phyloP scores from a whole-genome alignment of 1,139 yeast species.

The Kurtzmaniella quercitrusa region DNA sequence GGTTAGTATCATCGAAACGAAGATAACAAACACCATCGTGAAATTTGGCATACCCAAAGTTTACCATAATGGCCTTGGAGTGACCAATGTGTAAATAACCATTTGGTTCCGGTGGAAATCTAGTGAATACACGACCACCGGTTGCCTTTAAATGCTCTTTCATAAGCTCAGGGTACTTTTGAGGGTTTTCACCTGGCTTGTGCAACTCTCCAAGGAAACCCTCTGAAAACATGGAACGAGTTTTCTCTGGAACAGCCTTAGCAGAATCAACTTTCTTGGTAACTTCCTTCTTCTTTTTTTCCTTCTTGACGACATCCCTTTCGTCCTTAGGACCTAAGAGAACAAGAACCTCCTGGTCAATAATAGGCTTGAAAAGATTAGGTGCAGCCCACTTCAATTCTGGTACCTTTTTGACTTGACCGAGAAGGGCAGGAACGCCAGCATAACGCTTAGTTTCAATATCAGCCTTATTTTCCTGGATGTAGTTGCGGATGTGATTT shows the following conservation, averaged over 20 bases:
- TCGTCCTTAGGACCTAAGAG: slow-evolving; percentile 94
- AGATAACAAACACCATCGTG: slow-evolving; percentile 84
- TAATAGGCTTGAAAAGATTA: slow-evolving; percentile 74
- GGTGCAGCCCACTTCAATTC: slow-evolving; percentile 92
- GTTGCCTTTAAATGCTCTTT: slow-evolving; percentile 74
- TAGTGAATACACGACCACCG: slow-evolving; percentile 78
- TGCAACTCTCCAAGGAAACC: slow-evolving; percentile 96
- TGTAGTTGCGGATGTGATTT: slow-evolving; percentile 52
- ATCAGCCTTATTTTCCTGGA: slow-evolving; percentile 53
- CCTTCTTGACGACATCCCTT: slow-evolving; percentile 80
- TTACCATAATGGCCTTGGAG: slow-evolving; percentile 95
- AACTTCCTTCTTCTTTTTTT: slow-evolving; percentile 48
- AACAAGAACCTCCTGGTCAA: slow-evolving; percentile 69
- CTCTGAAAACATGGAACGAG: slow-evolving; percentile 86
- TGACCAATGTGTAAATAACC: slow-evolving; percentile 97
- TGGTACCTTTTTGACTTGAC: slow-evolving; percentile 69
- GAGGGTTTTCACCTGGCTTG: slow-evolving; percentile 93
- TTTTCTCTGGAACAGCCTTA: slow-evolving; percentile 20
- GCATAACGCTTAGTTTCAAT: slow-evolving; percentile 73
- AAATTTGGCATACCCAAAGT: slow-evolving; percentile 88
- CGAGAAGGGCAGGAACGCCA: slow-evolving; percentile 69
- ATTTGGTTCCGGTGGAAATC: slow-evolving; percentile 99
- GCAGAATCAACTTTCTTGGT: slow-evolving; percentile 22
- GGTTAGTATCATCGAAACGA: slow-evolving; percentile 96
- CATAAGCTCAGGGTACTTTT: slow-evolving; percentile 80